Conservation (phyloP, 2,329 filamentous ascomycete genomes). For the Colletotrichum neosansevieriae region DNA sequence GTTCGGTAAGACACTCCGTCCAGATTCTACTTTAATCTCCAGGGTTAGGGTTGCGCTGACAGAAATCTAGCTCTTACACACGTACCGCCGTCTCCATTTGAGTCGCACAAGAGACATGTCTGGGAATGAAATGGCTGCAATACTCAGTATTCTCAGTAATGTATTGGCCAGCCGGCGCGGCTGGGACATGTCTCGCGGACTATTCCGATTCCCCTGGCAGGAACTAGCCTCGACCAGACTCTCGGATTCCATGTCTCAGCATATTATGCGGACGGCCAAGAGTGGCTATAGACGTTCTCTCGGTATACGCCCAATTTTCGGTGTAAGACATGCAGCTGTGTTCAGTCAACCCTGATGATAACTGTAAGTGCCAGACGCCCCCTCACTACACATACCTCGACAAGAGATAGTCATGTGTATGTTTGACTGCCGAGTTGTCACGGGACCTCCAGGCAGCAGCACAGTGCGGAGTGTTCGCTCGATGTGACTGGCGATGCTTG, state of each 20-base stretch:
- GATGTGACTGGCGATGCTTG: slow-evolving; percentile 5
- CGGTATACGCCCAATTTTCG: neutral
- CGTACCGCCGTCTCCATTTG: neutral
- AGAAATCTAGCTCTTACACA: neutral
- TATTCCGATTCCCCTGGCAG: slow-evolving; percentile 6
- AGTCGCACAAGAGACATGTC: neutral
- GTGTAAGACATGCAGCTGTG: slow-evolving; percentile 12
- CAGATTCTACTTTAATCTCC: neutral
- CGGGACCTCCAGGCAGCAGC: slow-evolving; percentile 21
- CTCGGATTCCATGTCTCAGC: slow-evolving; percentile 24
- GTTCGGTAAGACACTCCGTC: neutral
- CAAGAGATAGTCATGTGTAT: neutral
- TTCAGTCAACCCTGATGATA: slow-evolving; percentile 5
- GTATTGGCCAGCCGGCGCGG: neutral
- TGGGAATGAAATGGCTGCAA: neutral
- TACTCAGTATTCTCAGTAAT: neutral
- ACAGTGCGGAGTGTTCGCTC: slow-evolving; percentile 20
- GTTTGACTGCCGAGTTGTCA: slow-evolving; percentile 33
- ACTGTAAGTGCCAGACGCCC: neutral
- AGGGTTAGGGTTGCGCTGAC: slow-evolving; percentile 32
- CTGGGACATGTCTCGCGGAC: slow-evolving; percentile 26
- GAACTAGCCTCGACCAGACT: slow-evolving; percentile 27
- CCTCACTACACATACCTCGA: slow-evolving; percentile 7
- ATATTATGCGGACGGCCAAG: slow-evolving; percentile 7
- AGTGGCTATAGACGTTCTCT: slow-evolving; percentile 1